phyloP scores from a whole-genome alignment of 2,329 filamentous ascomycete genomes.

The Stagonosporopsis cucurbitacearum region DNA sequence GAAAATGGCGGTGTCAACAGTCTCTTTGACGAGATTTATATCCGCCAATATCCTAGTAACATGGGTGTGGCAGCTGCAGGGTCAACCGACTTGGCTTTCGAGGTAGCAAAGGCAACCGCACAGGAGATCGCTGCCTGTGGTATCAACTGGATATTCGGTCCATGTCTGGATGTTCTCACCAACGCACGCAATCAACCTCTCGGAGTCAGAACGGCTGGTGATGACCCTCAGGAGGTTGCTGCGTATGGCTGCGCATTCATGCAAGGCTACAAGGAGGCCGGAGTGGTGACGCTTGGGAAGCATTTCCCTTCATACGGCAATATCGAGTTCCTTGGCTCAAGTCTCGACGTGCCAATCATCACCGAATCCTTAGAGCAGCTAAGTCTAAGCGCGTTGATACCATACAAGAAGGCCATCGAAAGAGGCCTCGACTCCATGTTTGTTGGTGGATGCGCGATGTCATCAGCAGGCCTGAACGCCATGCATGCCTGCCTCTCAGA shows the following conservation, averaged over 20 bases:
- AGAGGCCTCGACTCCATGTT: slow-evolving; percentile 93
- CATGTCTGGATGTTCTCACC: slow-evolving; percentile 90
- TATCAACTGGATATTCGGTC: slow-evolving; percentile 94
- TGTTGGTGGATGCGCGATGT: slow-evolving; percentile 91
- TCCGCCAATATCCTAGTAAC: slow-evolving; percentile 94
- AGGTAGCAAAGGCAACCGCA: slow-evolving; percentile 90
- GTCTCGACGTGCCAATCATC: slow-evolving; percentile 91
- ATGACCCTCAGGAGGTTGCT: slow-evolving; percentile 94
- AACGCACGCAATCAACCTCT: slow-evolving; percentile 91
- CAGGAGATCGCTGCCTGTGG: slow-evolving; percentile 91
- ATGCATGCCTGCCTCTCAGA: slow-evolving; percentile 94
- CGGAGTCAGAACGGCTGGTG: slow-evolving; percentile 86
- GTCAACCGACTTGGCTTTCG: slow-evolving; percentile 82
- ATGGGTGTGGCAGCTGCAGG: slow-evolving; percentile 97
- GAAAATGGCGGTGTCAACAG: slow-evolving; percentile 99
- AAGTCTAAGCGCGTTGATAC: slow-evolving; percentile 87
- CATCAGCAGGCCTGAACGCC: slow-evolving; percentile 88
- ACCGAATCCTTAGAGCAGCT: slow-evolving; percentile 93
- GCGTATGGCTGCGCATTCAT: slow-evolving; percentile 90
- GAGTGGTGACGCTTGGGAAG: slow-evolving; percentile 88
- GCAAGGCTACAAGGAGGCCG: slow-evolving; percentile 90
- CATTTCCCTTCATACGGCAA: slow-evolving; percentile 98
- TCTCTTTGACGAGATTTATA: slow-evolving; percentile 92
- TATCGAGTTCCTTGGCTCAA: slow-evolving; percentile 89
- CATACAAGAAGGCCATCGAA: slow-evolving; percentile 87